A percentile compares a stretch with the other conserved stretches of the same genome.
These are phyloP conservation scores for Hericium coralloides DNA, from an alignment of 768 basidiomycete genomes.

Conservation along the genomic window DNA sequence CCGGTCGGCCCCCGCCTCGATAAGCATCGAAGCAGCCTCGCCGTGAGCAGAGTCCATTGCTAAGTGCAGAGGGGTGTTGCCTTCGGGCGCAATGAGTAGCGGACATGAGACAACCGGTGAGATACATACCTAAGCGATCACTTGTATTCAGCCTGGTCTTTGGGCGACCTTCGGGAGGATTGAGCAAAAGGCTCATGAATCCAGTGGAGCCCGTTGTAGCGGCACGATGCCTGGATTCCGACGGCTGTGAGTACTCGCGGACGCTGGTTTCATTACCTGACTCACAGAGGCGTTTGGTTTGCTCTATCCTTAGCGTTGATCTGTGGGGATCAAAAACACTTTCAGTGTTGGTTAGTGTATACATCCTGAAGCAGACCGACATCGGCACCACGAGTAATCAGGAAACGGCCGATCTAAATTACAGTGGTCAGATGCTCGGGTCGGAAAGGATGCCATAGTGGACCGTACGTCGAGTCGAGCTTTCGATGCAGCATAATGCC, in stretches of 20 bases:
- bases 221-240: constrained; percentile 70
- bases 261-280: constrained; percentile 1
- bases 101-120: constrained; percentile 11
- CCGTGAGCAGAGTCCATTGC: constrained; percentile 97
- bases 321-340: constrained; percentile 31
- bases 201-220: constrained; percentile 91
- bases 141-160: constrained; percentile 83
- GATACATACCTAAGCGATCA: constrained; percentile 57
- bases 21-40: constrained; percentile 80
- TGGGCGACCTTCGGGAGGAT: constrained; percentile 63
- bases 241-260: too few species aligned
- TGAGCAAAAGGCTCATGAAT: constrained; percentile 79
- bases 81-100: constrained; percentile 28
- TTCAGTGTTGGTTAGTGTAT: constrained; percentile 19
- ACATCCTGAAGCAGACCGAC: constrained; percentile 43
- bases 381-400: constrained; percentile 85
- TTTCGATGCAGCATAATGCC: constrained; percentile 92
- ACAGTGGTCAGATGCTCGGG: not conserved
- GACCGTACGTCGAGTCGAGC: constrained; percentile 65
- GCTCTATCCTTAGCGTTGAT: constrained; percentile 93
- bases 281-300: constrained; percentile 84
- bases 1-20: constrained; percentile 94
- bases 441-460: not conserved
- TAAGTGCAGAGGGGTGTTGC: constrained; percentile 94
- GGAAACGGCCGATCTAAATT: constrained; percentile 72